Evolutionary conservation across 2,329 filamentous ascomycete genomes (phyloP).

Genomic region (Setomelanomma holmii): DNA sequence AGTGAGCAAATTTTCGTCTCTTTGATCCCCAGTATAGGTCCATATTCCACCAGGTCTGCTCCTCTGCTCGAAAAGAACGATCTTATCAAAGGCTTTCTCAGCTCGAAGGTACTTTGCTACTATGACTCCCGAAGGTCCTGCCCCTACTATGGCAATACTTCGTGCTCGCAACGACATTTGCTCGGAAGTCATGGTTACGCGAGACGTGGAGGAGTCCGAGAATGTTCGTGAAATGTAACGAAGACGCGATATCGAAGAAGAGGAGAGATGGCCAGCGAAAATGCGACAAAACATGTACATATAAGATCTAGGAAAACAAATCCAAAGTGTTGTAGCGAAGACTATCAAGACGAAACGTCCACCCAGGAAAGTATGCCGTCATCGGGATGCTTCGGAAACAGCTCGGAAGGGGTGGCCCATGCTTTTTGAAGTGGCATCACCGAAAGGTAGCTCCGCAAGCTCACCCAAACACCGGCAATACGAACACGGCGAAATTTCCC

Average conservation of each 20-base stretch:
- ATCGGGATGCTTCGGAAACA: not conserved
- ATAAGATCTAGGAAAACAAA: not conserved
- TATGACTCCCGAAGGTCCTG: constrained; percentile 79
- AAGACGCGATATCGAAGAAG: too few relatives aligned
- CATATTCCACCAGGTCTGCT: constrained; percentile 80
- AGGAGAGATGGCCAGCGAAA: too few relatives aligned
- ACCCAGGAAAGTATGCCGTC: too few relatives aligned
- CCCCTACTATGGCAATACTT: constrained; percentile 79
- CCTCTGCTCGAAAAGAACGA: constrained; percentile 85
- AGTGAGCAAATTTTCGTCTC: constrained; percentile 54
- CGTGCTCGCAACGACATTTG: constrained; percentile 53
- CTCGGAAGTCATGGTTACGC: constrained; percentile 10
- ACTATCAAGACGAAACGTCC: too few relatives aligned
- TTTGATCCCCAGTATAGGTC: constrained; percentile 71
- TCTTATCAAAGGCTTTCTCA: constrained; percentile 71
- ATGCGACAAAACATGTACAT: not conserved
- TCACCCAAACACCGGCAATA: not conserved
- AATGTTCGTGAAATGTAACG: not conserved
- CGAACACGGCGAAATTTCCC: not conserved
- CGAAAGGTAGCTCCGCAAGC: not conserved
- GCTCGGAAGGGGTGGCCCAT: not conserved
- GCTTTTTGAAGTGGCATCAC: not conserved
- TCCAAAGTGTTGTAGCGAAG: too few relatives aligned
- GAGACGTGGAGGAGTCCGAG: not conserved
- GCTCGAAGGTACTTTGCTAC: constrained; percentile 79